A percentile compares a stretch with the other conserved stretches of the same genome.
These are phyloP conservation scores for Colletotrichum chlorophyti DNA, from an alignment of 2,329 filamentous ascomycete genomes.

Conservation along the genomic window DNA sequence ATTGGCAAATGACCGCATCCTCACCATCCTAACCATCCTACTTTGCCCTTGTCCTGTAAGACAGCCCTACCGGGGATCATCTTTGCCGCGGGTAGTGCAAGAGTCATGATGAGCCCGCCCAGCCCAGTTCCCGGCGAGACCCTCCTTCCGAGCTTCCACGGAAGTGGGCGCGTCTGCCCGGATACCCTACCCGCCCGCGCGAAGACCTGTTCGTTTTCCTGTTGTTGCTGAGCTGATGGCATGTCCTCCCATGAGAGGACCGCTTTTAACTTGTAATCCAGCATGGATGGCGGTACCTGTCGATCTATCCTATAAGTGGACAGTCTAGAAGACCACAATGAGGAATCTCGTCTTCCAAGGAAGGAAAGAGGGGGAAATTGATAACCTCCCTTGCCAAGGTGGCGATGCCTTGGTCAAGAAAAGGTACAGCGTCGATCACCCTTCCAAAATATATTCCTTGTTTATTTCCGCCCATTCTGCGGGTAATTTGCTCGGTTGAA, in stretches of 20 bases:
- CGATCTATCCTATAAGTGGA: neutral
- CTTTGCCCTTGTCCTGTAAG: neutral
- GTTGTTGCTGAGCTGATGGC: too few relatives aligned
- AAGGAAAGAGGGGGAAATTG: neutral
- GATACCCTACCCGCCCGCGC: neutral
- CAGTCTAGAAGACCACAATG: neutral
- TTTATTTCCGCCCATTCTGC: neutral
- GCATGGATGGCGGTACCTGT: constrained; percentile 16
- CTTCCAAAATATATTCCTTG: neutral
- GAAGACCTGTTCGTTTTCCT: constrained; percentile 4
- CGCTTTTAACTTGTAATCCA: too few relatives aligned
- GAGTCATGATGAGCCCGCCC: constrained; percentile 22
- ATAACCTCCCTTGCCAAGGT: constrained; percentile 9
- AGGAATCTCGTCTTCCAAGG: neutral
- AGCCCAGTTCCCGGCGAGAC: constrained; percentile 20
- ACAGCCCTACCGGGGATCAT: constrained; percentile 21
- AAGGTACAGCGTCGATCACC: constrained; percentile 11
- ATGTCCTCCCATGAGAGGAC: too few relatives aligned
- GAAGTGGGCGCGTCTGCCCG: constrained; percentile 5
- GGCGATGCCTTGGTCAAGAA: neutral
- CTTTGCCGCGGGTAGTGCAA: constrained; percentile 16
- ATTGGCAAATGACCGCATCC: too few relatives aligned
- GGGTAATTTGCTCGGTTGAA: neutral
- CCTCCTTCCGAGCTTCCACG: constrained; percentile 10
- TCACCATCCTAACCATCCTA: too few relatives aligned